These are phyloP conservation scores for Populus davidiana DNA, from an alignment of 345 rosid species.

Conservation along the genomic window DNA sequence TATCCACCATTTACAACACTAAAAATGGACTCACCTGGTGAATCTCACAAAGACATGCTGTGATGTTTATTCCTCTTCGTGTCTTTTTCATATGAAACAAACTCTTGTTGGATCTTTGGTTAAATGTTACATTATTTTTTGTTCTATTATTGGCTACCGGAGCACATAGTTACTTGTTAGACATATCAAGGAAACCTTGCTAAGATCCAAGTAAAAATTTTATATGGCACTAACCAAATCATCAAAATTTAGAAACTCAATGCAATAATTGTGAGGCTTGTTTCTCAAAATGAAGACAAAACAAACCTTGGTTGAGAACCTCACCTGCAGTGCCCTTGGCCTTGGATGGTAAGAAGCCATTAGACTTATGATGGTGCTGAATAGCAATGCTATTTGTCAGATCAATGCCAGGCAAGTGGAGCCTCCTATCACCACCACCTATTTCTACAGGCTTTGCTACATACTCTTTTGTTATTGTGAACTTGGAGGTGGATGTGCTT, in stretches of 20 bases:
- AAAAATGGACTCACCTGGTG: background rate
- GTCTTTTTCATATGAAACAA: background rate
- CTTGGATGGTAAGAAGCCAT: constrained; percentile 40
- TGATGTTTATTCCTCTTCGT: background rate
- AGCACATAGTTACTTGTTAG: background rate
- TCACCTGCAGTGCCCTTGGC: constrained; percentile 35
- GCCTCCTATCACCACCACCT: constrained; percentile 43
- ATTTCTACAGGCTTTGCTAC: constrained; percentile 37
- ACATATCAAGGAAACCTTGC: background rate
- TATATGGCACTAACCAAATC: background rate
- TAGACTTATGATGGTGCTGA: constrained; percentile 29
- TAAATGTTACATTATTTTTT: background rate
- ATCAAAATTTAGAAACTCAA: background rate
- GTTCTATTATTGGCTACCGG: background rate
- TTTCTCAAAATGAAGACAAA: constrained; percentile 8
- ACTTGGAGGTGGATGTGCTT: constrained; percentile 38
- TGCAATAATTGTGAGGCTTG: background rate
- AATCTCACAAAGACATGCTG: background rate
- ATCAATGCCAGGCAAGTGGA: constrained; percentile 34
- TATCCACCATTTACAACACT: background rate
- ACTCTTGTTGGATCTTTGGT: background rate
- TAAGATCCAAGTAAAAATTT: background rate
- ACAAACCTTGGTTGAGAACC: constrained; percentile 50
- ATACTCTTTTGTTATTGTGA: constrained; percentile 47
- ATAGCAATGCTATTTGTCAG: constrained; percentile 26